Evolutionary conservation across 106 monocot species (phyloP), one percentile per base, ranked within the genome.

Genomic region (Dendrobium chrysotoxum): DNA sequence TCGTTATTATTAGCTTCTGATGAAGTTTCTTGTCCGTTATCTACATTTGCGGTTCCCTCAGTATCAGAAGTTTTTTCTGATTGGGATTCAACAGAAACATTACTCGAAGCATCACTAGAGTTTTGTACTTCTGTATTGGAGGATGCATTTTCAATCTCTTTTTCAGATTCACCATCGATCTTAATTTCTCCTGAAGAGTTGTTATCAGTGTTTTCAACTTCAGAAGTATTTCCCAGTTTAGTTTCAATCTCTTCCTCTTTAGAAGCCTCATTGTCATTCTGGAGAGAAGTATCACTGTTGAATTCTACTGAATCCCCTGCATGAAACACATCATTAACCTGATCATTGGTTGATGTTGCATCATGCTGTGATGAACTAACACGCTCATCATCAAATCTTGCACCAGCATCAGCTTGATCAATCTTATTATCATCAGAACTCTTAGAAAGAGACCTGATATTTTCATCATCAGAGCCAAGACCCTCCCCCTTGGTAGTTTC

Each of bases 231-330:
- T 71, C 13, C 71, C 15, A 17, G 4, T 31, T 42, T 20, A 74
- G 18, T 11, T 40, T 41, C 41, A 42, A 74, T 41, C n/a, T 74
- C 41, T 74, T 21, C 21, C 20, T 41, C 42, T 39, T 74, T 41
- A 20, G 74, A 74, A 21, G 39, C 74, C 74, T 42, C 74, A 41
- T 40, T 41, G 41, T 21, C 74, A 74, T 74, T 74, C 40, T 74
- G 40, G 20, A 74, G 74, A 42, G 20, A 18, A 39, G 41, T n/a
- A 40, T 74, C 40, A 42, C 18, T 73, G n/a, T 73, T 26, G 20
- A 38, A 72, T 12, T 72, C 71, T 38, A 13, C 38, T 38, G 16
- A 21, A 38, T 38, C 71, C 12, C 17, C 17, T 38, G 71, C 20
- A 72, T 72, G 72, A 71, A 40, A 20, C 40, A 5, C 40, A 39